Evolutionary conservation across 257 asterid species (phyloP).

Genomic region (Craterostigma plantagineum): DNA sequence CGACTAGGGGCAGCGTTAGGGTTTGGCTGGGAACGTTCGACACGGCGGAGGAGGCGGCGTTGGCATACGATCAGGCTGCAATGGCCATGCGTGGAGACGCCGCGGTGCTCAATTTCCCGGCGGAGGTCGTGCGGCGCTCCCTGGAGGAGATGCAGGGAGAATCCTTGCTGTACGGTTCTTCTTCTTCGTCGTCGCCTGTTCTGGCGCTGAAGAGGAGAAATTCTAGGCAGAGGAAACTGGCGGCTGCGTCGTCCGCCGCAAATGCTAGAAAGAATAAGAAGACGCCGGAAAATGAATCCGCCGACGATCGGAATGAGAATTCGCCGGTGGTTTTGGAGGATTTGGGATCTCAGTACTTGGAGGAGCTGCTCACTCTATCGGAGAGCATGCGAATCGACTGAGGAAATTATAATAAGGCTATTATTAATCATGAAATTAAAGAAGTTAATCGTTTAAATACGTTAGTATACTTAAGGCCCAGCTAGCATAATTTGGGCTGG

Average conservation of each 20-base stretch:
- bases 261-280: constrained; percentile 4
- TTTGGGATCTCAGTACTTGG: constrained; percentile 72
- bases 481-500: too few species aligned
- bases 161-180: constrained; percentile 15
- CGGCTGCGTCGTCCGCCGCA: background rate
- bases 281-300: background rate
- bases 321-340: constrained; percentile 43
- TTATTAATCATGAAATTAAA: too few species aligned
- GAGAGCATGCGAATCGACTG: constrained; percentile 8
- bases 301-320: too few species aligned
- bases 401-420: too few species aligned
- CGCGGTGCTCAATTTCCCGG: constrained; percentile 53
- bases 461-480: too few species aligned
- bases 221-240: constrained; percentile 23
- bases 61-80: constrained; percentile 83
- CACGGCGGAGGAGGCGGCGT: constrained; percentile 63
- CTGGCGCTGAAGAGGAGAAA: constrained; percentile 46
- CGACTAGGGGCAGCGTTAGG: constrained; percentile 52
- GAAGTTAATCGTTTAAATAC: too few species aligned
- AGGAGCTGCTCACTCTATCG: constrained; percentile 36
- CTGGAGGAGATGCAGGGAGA: constrained; percentile 23
- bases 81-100: constrained; percentile 43
- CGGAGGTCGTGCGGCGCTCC: constrained; percentile 42
- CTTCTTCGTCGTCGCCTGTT: constrained; percentile 55
- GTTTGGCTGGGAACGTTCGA: constrained; percentile 81